A percentile compares a stretch with the other conserved stretches of the same genome.
Conservation (phyloP, 768 basidiomycete genomes). For the Collybiopsis confluens region DNA sequence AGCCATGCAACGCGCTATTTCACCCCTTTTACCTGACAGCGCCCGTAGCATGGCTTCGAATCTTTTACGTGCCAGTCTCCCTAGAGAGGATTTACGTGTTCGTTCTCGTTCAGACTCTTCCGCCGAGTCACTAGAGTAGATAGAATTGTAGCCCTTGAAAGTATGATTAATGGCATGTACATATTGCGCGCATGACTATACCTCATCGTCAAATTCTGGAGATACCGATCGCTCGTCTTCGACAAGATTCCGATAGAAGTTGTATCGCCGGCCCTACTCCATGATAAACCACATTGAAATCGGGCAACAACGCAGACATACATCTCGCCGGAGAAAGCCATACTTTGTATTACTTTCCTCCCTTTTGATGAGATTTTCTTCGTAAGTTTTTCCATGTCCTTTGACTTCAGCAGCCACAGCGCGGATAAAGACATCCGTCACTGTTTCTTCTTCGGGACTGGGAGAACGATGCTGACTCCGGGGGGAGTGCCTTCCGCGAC, state of each 20-base stretch:
- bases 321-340: conserved; percentile 63
- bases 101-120: conserved; percentile 92
- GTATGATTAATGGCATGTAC: neutral
- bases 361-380: conserved; percentile 65
- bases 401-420: conserved; percentile 84
- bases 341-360: conserved; percentile 83
- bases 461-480: conserved; percentile 30
- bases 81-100: conserved; percentile 69
- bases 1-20: conserved; percentile 94
- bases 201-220: conserved; percentile 82
- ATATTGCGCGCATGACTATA: conserved; percentile 20
- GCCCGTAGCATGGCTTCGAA: conserved; percentile 91
- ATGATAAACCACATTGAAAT: conserved; percentile 5
- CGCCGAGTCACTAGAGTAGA: conserved; percentile 89
- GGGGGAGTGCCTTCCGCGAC: conserved; percentile 42
- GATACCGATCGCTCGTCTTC: conserved; percentile 51
- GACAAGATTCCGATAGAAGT: conserved; percentile 66
- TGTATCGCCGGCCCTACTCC: conserved; percentile 64
- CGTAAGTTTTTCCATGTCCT: conserved; percentile 75
- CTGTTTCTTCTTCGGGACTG: conserved; percentile 53
- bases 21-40: conserved; percentile 80
- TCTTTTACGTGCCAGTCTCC: conserved; percentile 72
- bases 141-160: conserved; percentile 77
- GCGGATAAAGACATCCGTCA: conserved; percentile 81
- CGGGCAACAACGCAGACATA: conserved; percentile 23